Evolutionary conservation across 2,329 filamentous ascomycete genomes (phyloP), one percentile per base, ranked within the genome.

Genomic region (Nothophaeocryptopus gaeumannii): DNA sequence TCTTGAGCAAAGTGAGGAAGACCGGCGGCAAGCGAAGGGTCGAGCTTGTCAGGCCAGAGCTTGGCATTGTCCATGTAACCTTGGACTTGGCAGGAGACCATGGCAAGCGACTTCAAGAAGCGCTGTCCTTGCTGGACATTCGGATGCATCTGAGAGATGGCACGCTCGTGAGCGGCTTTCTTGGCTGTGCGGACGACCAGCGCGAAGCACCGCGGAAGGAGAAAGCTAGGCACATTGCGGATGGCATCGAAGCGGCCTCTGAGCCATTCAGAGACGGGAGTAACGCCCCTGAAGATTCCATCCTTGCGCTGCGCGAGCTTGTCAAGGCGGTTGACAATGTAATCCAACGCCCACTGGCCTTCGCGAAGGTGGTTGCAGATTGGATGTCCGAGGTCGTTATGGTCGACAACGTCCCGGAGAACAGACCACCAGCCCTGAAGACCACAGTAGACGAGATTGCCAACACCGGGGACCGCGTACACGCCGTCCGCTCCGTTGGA

Each of bases 401-500:
- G 84, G 43, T 79, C 81, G 60, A 97, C 88, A 54, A 99, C 86
- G 50, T 87, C 78, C 61, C 89, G 85, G 36, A 99, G 74, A 1
- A 96, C 76, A 67, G 90, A 96, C 90, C 92, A 96, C 92, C 93
- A 99, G 33, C 95, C 95, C 69, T 99, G 93, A n/a, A 99, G 78
- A 53, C 93, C 93, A 53, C 92, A 92, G 69, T 97, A 99, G 2
- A 96, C 88, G 36, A 96, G 79, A 51, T 86, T 83, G 2, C 91
- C 92, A 64, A 90, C 77, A 1, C 85, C 84, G 1, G 93, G 93
- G 56, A 99, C 86, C 45, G 84, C 81, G 71, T 97, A 99, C 8
- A 85, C 84, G n/a, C 93, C 92, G 66, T 96, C 89, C 52, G 81
- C 79, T 3, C 89, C 89, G 44, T 79, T 80, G 56, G 87, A 96